phyloP scores from a whole-genome alignment of 768 basidiomycete genomes.

The Pisolithus marmoratus region DNA sequence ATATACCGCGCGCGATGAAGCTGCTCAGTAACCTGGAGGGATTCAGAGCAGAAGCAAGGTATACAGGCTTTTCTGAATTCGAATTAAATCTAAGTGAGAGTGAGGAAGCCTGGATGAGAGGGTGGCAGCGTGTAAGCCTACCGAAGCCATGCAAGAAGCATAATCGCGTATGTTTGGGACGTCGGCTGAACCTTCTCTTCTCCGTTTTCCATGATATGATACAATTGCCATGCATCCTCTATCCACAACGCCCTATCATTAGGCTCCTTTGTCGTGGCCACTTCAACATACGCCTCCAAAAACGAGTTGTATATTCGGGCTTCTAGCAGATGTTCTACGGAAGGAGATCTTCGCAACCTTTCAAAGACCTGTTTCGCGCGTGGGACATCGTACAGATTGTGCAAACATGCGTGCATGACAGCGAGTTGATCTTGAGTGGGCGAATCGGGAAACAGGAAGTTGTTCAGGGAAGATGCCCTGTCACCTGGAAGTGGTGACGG shows the following conservation, averaged over 20 bases:
- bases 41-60: slow-evolving; percentile 10
- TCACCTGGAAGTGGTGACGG: slow-evolving; percentile 62
- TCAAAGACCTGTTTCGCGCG: slow-evolving; percentile 75
- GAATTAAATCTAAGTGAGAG: slow-evolving; percentile 32
- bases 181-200: slow-evolving; percentile 46
- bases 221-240: slow-evolving; percentile 56
- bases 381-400: slow-evolving; percentile 66
- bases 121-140: slow-evolving; percentile 22
- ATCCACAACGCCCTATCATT: slow-evolving; percentile 50
- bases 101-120: slow-evolving; percentile 8
- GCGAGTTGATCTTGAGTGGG: slow-evolving; percentile 63
- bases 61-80: slow-evolving; percentile 21
- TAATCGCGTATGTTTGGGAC: slow-evolving; percentile 58
- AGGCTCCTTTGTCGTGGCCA: slow-evolving; percentile 46
- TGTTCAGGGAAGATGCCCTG: slow-evolving; percentile 28
- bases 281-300: slow-evolving; percentile 55
- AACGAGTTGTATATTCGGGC: slow-evolving; percentile 56
- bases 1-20: slow-evolving; percentile 45
- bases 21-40: slow-evolving; percentile 35
- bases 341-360: slow-evolving; percentile 41
- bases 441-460: slow-evolving; percentile 59
- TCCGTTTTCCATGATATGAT: slow-evolving; percentile 47
- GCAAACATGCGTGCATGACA: slow-evolving; percentile 79
- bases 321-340: slow-evolving; percentile 44
- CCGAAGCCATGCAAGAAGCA: slow-evolving; percentile 58